phyloP scores from a whole-genome alignment of 1,139 yeast species.

The Candida tropicalis region DNA sequence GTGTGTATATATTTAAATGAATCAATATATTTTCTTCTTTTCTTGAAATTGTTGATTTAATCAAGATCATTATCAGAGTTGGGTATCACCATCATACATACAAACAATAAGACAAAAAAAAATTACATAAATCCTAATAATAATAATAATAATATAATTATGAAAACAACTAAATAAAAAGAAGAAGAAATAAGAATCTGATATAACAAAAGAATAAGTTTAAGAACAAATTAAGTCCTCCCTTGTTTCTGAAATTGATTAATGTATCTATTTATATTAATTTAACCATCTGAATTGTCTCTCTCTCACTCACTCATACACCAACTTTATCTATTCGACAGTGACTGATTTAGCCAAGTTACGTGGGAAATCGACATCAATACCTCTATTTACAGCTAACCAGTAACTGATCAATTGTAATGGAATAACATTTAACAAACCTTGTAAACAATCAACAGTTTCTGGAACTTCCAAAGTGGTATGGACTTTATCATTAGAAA shows the following conservation, averaged over 20 bases:
- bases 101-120: too few relatives aligned
- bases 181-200: background rate
- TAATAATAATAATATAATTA: background rate
- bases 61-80: too few relatives aligned
- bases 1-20: background rate
- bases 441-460: conserved; percentile 97
- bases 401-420: conserved; percentile 96
- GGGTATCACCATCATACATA: too few relatives aligned
- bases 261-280: conserved; percentile 1
- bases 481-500: conserved; percentile 56
- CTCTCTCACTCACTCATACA: background rate
- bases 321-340: conserved; percentile 58
- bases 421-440: conserved; percentile 91
- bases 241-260: background rate
- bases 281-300: conserved; percentile 2
- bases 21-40: too few relatives aligned
- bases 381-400: conserved; percentile 94
- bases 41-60: too few relatives aligned
- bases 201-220: background rate
- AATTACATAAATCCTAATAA: background rate
- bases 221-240: background rate
- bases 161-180: background rate
- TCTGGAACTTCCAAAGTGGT: conserved; percentile 87
- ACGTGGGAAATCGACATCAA: conserved; percentile 98
- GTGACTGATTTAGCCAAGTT: conserved; percentile 98